These are phyloP conservation scores for Mycosarcoma mackinlayi DNA, from an alignment of 1,284 basidiomycete genomes.

Conservation along the genomic window DNA sequence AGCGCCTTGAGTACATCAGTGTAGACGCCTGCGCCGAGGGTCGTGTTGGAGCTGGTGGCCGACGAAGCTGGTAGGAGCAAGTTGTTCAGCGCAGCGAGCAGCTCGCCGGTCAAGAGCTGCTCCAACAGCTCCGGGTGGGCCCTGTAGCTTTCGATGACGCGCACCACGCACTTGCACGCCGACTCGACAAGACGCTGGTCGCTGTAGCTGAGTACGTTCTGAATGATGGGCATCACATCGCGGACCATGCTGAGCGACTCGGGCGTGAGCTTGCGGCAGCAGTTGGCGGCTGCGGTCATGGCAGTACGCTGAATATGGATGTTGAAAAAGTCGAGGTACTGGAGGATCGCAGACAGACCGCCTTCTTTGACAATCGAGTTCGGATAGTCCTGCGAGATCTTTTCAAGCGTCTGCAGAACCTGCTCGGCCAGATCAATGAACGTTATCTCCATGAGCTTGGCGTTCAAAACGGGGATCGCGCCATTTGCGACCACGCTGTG, in stretches of 20 bases:
- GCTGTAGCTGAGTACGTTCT: slow-evolving; percentile 61
- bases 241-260: slow-evolving; percentile 50
- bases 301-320: slow-evolving; percentile 67
- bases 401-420: slow-evolving; percentile 67
- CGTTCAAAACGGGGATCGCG: slow-evolving; percentile 62
- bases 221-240: slow-evolving; percentile 63
- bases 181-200: slow-evolving; percentile 66
- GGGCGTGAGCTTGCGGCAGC: slow-evolving; percentile 60
- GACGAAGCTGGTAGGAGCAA: slow-evolving; percentile 54
- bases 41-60: slow-evolving; percentile 44
- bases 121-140: slow-evolving; percentile 58
- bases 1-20: slow-evolving; percentile 64
- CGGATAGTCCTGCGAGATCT: slow-evolving; percentile 63
- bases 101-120: slow-evolving; percentile 49
- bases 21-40: slow-evolving; percentile 52
- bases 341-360: slow-evolving; percentile 64
- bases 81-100: slow-evolving; percentile 57
- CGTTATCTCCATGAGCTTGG: slow-evolving; percentile 65
- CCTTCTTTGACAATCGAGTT: slow-evolving; percentile 64
- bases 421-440: slow-evolving; percentile 68
- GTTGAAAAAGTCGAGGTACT: slow-evolving; percentile 68
- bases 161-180: slow-evolving; percentile 65
- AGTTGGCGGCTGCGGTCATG: slow-evolving; percentile 64
- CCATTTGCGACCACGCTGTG: slow-evolving; percentile 59
- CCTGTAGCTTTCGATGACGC: slow-evolving; percentile 58